Conservation (phyloP, 2,329 filamentous ascomycete genomes). For the Geosmithia morbida region DNA sequence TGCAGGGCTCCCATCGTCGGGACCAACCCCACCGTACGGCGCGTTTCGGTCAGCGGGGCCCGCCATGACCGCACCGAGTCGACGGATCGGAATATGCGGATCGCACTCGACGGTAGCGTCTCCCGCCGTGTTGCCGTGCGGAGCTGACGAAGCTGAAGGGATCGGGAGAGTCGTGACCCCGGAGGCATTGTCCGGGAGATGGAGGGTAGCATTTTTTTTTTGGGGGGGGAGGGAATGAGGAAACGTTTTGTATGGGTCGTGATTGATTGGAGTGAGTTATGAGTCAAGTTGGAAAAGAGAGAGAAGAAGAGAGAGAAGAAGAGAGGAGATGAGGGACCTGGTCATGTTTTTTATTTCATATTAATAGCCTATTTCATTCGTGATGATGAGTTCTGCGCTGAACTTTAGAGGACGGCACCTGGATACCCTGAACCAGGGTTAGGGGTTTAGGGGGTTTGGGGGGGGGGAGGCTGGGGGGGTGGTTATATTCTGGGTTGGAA, state of each 20-base stretch:
- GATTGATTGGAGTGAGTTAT: no score
- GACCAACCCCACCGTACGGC: constrained; percentile 70
- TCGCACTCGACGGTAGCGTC: constrained; percentile 40
- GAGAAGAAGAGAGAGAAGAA: constrained; percentile 4
- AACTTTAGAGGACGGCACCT: constrained; percentile 22
- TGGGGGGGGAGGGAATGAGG: neutral
- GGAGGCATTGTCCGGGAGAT: no score
- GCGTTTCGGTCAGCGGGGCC: constrained; percentile 46
- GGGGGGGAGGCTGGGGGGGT: no score
- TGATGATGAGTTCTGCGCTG: constrained; percentile 35
- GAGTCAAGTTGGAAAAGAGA: constrained; percentile 3
- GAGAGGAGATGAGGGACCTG: no score
- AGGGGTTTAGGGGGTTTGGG: no score
- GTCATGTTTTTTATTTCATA: constrained; percentile 20
- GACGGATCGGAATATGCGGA: constrained; percentile 65
- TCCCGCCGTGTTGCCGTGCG: constrained; percentile 12
- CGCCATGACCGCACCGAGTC: constrained; percentile 57
- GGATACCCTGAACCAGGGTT: constrained; percentile 19
- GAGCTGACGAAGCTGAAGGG: neutral
- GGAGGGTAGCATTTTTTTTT: no score
- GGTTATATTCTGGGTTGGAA: no score
- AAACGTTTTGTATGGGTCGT: neutral
- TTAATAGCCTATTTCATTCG: constrained; percentile 10
- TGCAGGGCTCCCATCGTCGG: constrained; percentile 99
- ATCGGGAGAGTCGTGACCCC: no score